Percentiles rank a stretch among this genome's conserved stretches.
phyloP scores from a whole-genome alignment of 202 grass and related monocot species.

The Brachypodium distachyon region DNA sequence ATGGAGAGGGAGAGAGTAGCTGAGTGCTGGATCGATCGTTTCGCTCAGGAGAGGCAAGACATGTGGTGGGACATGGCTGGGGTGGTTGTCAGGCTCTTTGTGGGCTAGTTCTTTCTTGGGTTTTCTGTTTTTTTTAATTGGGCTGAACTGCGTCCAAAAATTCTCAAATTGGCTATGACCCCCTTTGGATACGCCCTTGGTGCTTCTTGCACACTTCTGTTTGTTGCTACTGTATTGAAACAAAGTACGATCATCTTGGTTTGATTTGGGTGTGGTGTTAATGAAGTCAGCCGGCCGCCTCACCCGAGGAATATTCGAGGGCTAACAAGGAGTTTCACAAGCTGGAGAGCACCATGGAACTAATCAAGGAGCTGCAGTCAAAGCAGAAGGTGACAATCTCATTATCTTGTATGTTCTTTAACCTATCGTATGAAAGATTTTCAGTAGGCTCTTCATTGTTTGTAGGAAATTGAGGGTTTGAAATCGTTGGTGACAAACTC shows the following conservation, averaged over 20 bases:
- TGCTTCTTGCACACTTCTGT: background rate
- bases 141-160: no score
- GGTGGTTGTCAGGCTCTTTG: no score
- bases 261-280: slow-evolving; percentile 32
- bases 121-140: no score
- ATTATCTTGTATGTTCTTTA: background rate
- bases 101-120: no score
- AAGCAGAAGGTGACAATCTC: slow-evolving; percentile 45
- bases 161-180: no score
- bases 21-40: no score
- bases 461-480: slow-evolving; percentile 62
- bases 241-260: slow-evolving; percentile 15
- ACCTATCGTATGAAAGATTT: background rate
- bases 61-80: no score
- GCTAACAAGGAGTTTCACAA: slow-evolving; percentile 74
- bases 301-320: slow-evolving; percentile 50
- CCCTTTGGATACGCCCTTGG: no score
- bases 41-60: no score
- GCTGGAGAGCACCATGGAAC: slow-evolving; percentile 38
- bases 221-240: background rate
- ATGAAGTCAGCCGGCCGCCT: slow-evolving; percentile 56
- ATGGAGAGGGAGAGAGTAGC: no score
- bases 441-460: background rate
- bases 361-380: slow-evolving; percentile 46
- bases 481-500: slow-evolving; percentile 50